phyloP scores from a whole-genome alignment of 208 protist species.

The Wallacemonas sp. region DNA sequence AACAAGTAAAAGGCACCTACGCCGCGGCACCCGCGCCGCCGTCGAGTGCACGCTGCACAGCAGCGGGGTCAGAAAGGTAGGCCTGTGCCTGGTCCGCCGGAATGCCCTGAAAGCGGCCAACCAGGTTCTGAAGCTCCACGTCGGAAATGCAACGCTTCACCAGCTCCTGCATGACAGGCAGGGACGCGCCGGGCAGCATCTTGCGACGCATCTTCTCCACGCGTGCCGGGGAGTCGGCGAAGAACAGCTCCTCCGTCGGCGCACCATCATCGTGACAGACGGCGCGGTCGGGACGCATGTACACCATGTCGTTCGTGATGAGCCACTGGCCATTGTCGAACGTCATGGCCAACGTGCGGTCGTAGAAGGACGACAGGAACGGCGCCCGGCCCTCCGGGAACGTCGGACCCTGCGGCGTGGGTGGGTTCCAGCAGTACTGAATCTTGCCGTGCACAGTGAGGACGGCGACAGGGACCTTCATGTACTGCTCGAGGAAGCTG shows the following conservation, averaged over 20 bases:
- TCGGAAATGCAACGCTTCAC: slow-evolving; percentile 42
- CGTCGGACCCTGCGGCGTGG: slow-evolving; percentile 26
- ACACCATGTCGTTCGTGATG: slow-evolving; percentile 85
- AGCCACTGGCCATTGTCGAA: slow-evolving; percentile 37
- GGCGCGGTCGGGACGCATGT: slow-evolving; percentile 70
- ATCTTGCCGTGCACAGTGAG: slow-evolving; percentile 82
- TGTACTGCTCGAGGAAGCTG: slow-evolving; percentile 38
- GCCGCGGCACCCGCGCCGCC: neutral
- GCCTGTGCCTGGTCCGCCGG: slow-evolving; percentile 46
- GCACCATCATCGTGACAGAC: slow-evolving; percentile 62
- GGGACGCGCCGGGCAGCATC: slow-evolving; percentile 41
- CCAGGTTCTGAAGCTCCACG: slow-evolving; percentile 41
- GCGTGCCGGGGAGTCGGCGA: slow-evolving; percentile 49
- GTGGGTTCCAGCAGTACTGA: slow-evolving; percentile 64
- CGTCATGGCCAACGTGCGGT: slow-evolving; percentile 74
- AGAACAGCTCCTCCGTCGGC: slow-evolving; percentile 63
- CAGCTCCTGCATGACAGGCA: slow-evolving; percentile 64
- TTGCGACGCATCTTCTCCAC: slow-evolving; percentile 69
- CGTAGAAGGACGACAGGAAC: slow-evolving; percentile 73
- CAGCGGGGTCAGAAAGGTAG: slow-evolving; percentile 34
- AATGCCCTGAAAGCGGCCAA: slow-evolving; percentile 32
- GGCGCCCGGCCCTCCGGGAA: slow-evolving; percentile 37
- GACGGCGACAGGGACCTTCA: slow-evolving; percentile 66
- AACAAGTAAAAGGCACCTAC: no score
- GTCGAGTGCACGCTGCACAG: slow-evolving; percentile 32